A percentile compares a stretch with the other conserved stretches of the same genome.
phyloP scores from a whole-genome alignment of 495 filamentous ascomycete genomes.

The Echria macrotheca region DNA sequence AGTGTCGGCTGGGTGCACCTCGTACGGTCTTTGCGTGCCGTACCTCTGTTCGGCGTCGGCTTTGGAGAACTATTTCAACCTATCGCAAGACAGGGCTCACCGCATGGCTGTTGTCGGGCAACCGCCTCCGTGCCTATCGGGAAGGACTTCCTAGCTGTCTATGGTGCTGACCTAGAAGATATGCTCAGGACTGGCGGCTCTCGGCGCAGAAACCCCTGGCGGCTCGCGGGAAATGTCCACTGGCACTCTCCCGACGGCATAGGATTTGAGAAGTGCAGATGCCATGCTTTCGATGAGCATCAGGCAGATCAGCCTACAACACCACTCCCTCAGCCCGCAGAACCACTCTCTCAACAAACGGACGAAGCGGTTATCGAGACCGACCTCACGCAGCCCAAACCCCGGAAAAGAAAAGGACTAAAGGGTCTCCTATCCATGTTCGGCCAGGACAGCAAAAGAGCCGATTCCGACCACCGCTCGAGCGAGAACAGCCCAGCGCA shows the following conservation, averaged over 20 bases:
- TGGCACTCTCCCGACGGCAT: conserved; percentile 16
- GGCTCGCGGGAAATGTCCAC: conserved; percentile 16
- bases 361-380: no score
- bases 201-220: conserved; percentile 16
- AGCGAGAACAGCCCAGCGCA: conserved; percentile 1
- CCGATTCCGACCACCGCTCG: background rate
- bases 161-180: background rate
- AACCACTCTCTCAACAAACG: no score
- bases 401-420: background rate
- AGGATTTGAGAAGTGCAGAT: conserved; percentile 12
- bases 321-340: no score
- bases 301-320: no score
- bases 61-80: background rate
- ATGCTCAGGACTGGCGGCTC: conserved; percentile 9
- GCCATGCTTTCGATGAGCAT: no score
- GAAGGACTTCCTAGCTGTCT: conserved; percentile 23
- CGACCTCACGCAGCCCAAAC: background rate
- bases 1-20: background rate
- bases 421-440: background rate
- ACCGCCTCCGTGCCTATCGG: background rate
- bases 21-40: background rate
- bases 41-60: conserved; percentile 2
- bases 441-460: no score
- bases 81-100: background rate
- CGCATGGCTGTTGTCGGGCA: conserved; percentile 5